Evolutionary conservation across 805 yeast species (phyloP).

Genomic region (Schizosaccharomyces pombe): ASM294v3 CU329670.1:1877001-1877500

Average conservation of each 20-base stretch:
- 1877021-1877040: too few relatives aligned
- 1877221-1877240: not conserved
- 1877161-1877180: too few relatives aligned
- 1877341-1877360: not conserved
- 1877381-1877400: not conserved
- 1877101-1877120: too few relatives aligned
- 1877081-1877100: too few relatives aligned
- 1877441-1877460: constrained; percentile 1
- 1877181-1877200: not conserved
- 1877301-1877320: not conserved
- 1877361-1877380: not conserved
- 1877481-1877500: not conserved
- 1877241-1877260: not conserved
- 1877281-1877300: not conserved
- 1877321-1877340: not conserved
- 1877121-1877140: too few relatives aligned
- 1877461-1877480: constrained; percentile 3
- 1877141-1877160: not conserved
- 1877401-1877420: not conserved
- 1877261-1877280: not conserved
- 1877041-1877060: too few relatives aligned
- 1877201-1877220: not conserved
- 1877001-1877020: too few relatives aligned
- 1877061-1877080: too few relatives aligned
- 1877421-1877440: constrained; percentile 2